Percentiles rank a stretch among this genome's conserved stretches.
These are phyloP conservation scores for Diversispora epigaea DNA, from an alignment of 192 early-diverging fungal species.

Conservation along the genomic window DNA sequence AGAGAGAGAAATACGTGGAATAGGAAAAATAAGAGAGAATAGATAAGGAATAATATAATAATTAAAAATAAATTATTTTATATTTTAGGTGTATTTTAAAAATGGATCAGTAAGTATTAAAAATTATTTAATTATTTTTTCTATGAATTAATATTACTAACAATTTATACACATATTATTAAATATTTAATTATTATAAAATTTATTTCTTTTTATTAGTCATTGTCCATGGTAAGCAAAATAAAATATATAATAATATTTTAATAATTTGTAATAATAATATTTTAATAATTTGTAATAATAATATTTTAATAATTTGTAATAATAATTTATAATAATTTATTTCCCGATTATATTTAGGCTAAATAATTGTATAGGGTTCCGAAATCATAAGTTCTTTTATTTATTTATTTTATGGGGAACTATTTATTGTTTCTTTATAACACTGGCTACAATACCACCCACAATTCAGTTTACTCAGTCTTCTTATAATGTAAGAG, in stretches of 20 bases:
- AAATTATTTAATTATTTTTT: background rate
- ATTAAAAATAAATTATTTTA: background rate
- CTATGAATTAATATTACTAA: background rate
- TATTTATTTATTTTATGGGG: conserved; percentile 44
- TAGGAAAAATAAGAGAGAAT: no score
- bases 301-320: background rate
- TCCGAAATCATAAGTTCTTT: conserved; percentile 44
- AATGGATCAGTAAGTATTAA: conserved; percentile 45
- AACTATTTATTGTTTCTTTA: conserved; percentile 38
- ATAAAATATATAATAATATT: background rate
- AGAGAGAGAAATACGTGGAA: no score
- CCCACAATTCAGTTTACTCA: conserved; percentile 31
- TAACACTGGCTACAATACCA: conserved; percentile 38
- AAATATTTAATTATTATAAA: no score
- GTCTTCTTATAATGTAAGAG: conserved; percentile 13
- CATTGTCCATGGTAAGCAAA: conserved; percentile 42
- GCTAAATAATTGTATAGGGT: conserved; percentile 49
- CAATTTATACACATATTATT: no score
- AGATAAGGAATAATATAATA: no score
- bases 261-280: no score
- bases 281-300: background rate
- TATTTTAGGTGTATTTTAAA: conserved; percentile 42
- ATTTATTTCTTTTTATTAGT: conserved; percentile 18
- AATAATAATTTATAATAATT: no score
- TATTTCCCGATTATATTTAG: background rate